Percentiles rank a stretch among this genome's conserved stretches.
Evolutionary conservation across 768 basidiomycete genomes (phyloP).

Genomic region (Hebeloma cylindrosporum): DNA sequence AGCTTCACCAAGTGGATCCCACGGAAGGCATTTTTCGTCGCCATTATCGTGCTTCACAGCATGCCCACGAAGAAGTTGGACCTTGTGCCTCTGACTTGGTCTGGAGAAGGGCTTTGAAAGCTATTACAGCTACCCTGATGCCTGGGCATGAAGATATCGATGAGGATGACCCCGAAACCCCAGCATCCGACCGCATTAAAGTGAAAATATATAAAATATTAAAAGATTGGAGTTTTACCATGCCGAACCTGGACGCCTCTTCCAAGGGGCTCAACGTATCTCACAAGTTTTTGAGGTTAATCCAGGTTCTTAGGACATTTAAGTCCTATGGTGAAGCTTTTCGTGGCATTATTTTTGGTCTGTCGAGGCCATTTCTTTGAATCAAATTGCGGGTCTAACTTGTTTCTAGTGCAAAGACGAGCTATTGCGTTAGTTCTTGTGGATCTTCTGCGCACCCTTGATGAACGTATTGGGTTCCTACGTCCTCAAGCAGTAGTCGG

Average conservation of each 20-base stretch:
- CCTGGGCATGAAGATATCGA: slow-evolving; percentile 39
- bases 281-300: slow-evolving; percentile 61
- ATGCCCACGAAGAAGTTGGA: slow-evolving; percentile 56
- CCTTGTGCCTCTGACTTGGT: slow-evolving; percentile 67
- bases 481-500: slow-evolving; percentile 52
- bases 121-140: slow-evolving; percentile 32
- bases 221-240: slow-evolving; percentile 61
- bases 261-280: slow-evolving; percentile 67
- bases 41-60: slow-evolving; percentile 47
- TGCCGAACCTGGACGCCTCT: slow-evolving; percentile 58
- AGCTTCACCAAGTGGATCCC: slow-evolving; percentile 47
- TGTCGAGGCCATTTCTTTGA: slow-evolving; percentile 15
- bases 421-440: slow-evolving; percentile 56
- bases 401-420: slow-evolving; percentile 48
- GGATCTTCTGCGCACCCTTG: slow-evolving; percentile 56
- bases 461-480: slow-evolving; percentile 51
- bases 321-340: slow-evolving; percentile 55
- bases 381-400: slow-evolving; percentile 5
- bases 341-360: slow-evolving; percentile 68
- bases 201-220: slow-evolving; percentile 41
- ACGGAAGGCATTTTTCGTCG: slow-evolving; percentile 36
- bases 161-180: slow-evolving; percentile 25
- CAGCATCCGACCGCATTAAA: slow-evolving; percentile 22
- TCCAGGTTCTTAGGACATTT: slow-evolving; percentile 59
- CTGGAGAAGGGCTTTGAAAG: slow-evolving; percentile 58